These are phyloP conservation scores for Spinellus fusiger DNA, from an alignment of 192 early-diverging fungal genomes.

Conservation along the genomic window DNA sequence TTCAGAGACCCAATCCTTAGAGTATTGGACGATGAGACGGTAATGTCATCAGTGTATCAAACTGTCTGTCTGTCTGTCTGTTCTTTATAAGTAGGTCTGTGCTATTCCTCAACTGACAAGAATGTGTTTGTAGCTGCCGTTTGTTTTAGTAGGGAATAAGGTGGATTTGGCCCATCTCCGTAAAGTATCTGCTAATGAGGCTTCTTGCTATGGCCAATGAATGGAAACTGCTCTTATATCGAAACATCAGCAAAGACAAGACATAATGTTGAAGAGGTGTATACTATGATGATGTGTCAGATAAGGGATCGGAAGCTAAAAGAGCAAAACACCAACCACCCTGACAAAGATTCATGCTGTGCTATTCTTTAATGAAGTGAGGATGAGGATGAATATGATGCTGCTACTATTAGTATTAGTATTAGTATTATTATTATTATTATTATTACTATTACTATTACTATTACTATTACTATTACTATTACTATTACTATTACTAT, in stretches of 20 bases:
- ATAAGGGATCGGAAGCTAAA: conserved; percentile 62
- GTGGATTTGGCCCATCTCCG: conserved; percentile 53
- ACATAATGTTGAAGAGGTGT: conserved; percentile 74
- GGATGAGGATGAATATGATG: no score
- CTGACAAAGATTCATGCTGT: conserved; percentile 15
- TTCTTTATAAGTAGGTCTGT: not conserved
- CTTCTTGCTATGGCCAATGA: conserved; percentile 46
- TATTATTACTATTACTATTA: not conserved
- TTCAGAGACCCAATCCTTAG: conserved; percentile 81
- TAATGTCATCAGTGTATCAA: conserved; percentile 26
- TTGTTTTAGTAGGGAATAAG: conserved; percentile 80
- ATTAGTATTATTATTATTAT: no score
- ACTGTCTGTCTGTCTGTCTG: no score
- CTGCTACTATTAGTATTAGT: not conserved
- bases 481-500: no score
- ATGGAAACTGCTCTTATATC: conserved; percentile 59
- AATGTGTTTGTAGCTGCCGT: conserved; percentile 50
- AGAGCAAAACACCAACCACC: conserved; percentile 2
- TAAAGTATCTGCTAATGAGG: conserved; percentile 52
- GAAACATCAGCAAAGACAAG: conserved; percentile 69
- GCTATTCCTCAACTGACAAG: not conserved
- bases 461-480: not conserved
- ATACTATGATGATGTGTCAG: conserved; percentile 64
- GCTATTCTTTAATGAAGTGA: conserved; percentile 3
- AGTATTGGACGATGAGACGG: conserved; percentile 72